phyloP scores from a whole-genome alignment of 192 early-diverging fungal species.

The Chytriomyces sp. region DNA sequence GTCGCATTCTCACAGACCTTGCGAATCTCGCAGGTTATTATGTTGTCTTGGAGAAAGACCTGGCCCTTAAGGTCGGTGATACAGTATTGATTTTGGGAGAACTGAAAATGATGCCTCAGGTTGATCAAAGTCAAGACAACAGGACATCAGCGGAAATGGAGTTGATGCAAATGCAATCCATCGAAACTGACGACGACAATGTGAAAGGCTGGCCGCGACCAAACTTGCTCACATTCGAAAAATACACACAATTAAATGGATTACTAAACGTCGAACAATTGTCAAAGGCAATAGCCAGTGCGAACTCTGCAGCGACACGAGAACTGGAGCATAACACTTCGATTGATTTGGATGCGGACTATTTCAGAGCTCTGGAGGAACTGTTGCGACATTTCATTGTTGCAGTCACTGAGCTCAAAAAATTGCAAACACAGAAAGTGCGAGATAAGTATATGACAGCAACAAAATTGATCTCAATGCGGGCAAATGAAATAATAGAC shows the following conservation, averaged over 20 bases:
- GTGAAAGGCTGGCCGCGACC: constrained; percentile 16
- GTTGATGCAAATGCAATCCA: not conserved
- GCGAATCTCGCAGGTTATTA: constrained; percentile 48
- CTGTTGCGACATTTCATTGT: constrained; percentile 42
- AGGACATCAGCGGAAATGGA: not conserved
- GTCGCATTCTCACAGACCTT: constrained; percentile 39
- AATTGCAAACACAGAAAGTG: constrained; percentile 36
- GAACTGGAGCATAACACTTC: not conserved
- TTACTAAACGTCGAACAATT: constrained; percentile 47
- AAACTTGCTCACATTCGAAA: constrained; percentile 38
- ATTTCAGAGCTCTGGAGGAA: constrained; percentile 42
- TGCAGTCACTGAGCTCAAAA: constrained; percentile 49
- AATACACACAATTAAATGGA: constrained; percentile 50
- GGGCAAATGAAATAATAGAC: constrained; percentile 46
- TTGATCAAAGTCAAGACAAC: not conserved
- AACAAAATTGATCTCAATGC: constrained; percentile 34
- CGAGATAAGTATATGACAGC: constrained; percentile 44
- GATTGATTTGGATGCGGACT: constrained; percentile 26
- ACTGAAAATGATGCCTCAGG: not conserved
- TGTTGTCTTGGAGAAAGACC: constrained; percentile 39
- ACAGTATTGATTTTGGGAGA: not conserved
- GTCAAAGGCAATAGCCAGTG: constrained; percentile 35
- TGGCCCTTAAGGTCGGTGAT: constrained; percentile 30
- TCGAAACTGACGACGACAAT: not conserved
- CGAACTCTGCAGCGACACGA: not conserved